Evolutionary conservation across 306 rosid genomes (phyloP).

Genomic region (Lathyrus sativus): DNA sequence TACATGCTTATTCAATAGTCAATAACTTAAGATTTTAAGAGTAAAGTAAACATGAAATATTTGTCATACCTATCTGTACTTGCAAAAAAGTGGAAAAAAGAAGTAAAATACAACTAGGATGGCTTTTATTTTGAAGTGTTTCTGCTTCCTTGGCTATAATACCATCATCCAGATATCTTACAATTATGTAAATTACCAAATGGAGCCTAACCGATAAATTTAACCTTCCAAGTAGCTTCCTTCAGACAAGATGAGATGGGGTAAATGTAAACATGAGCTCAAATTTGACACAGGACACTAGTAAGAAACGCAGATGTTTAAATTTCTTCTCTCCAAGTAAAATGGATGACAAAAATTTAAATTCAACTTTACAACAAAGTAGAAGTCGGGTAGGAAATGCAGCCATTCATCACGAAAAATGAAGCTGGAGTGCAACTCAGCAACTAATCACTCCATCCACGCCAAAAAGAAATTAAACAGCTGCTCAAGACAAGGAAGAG

Average conservation of each 20-base stretch:
- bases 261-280: constrained; percentile 1
- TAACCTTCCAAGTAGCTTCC: constrained; percentile 12
- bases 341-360: constrained; percentile 20
- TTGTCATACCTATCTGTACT: not conserved
- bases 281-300: constrained; percentile 26
- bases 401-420: constrained; percentile 29
- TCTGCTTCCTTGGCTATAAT: not conserved
- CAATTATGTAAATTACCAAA: not conserved
- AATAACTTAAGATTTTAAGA: not conserved
- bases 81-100: not conserved
- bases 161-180: constrained; percentile 20
- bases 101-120: not conserved
- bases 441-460: constrained; percentile 32
- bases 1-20: not conserved
- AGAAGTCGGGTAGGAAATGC: constrained; percentile 32
- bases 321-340: constrained; percentile 10
- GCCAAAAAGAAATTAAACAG: constrained; percentile 26
- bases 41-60: not conserved
- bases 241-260: constrained; percentile 5
- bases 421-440: constrained; percentile 36
- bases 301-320: not conserved
- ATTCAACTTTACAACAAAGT: constrained; percentile 31
- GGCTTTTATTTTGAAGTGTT: not conserved
- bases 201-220: not conserved
- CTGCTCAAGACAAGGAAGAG: constrained; percentile 33